Evolutionary conservation across 805 yeast species (phyloP), one percentile per base, ranked within the genome.

Genomic region (Blastobotrys chiropterorum): DNA sequence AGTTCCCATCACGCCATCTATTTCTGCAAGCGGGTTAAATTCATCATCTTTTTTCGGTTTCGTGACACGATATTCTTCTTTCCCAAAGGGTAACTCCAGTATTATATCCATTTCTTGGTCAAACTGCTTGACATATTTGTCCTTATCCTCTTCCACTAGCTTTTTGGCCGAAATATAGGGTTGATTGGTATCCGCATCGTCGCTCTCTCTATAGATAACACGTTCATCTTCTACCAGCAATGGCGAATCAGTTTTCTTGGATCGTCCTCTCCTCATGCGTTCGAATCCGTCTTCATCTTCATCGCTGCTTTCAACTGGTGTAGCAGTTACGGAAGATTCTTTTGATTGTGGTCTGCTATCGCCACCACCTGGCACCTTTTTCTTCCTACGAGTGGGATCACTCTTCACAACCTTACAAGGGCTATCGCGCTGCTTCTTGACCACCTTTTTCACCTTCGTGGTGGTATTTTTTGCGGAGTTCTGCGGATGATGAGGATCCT

Each of bases 21-120:
- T 73, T 59, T 85, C 92, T 47, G 72, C 76, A 45, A 82, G 68
- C 3, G 90, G 87, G 60, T 83, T 82, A 41, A 81, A 71, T 53
- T 77, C 82, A 50, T 79, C 79, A 4, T 43, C 43, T 3, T 53
- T 46, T 22, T 39, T 56, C 4, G 63, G 62, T 15, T 19, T 20
- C 17, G 47, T 44, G 2, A 52, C 46, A 20, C 44, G 8, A 47
- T 61, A 62, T 20, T 42, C 39, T 47, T 62, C 65, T 3, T 16
- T 8, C 19, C 59, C 59, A 43, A 49, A 55, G 8, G 62, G 62
- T 5, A 59, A 53, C 47, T 55, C 44, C 7, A 58, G 13, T 4
- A 44, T 43, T 17, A 55, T 41, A n/a, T 26, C 49, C 30, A 41
- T 3, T 3, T 21, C 44, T 16, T 38, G 7, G 21, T 13, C 40